Base-by-base conservation (phyloP, 2,329 filamentous ascomycete species). In the Hypoxylon sp. region DNA sequence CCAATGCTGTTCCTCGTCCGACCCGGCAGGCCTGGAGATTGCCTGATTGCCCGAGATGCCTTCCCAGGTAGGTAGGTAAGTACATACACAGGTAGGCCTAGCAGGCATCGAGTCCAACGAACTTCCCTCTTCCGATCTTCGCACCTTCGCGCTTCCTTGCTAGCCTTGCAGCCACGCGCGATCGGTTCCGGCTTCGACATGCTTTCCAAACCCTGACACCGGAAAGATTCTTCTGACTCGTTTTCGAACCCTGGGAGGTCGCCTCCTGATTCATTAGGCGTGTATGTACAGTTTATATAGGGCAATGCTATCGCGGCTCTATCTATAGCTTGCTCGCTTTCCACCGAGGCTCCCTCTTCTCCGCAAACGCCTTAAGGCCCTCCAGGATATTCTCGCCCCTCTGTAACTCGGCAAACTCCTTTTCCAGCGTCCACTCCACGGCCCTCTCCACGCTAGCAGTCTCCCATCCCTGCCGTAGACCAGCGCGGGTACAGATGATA, bases 401-500 rank as follows among this genome's bases (percentile, higher is more conserved):
- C 37, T 70, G 67, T 27, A 72, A 52, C 38, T 70, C 68, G n/a
- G 67, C 68, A 55, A 69, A 70, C 37, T 72, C 68, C 52, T 64
- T 70, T 41, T 71, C 67, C 3, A 69, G 58, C 10, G 69, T 71
- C 58, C 62, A 66, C 7, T 68, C 65, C 10, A 64, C 63, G 1
- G 65, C 63, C 18, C 66, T 51, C 38, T 69, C 66, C 21, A 68
- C 67, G 38, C 64, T 67, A n/a, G 65, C 66, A 42, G 63, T 68
- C 62, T 69, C 66, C 67, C 66, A 68, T 11, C 65, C 65, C 37
- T 69, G 66, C 21, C 67, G 51, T 11, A 69, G 43, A 3, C 63
- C 67, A 13, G 67, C 67, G 26, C 67, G 62, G 10, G 67, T 67
- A 57, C 66, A 68, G 33, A 69, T 63, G 41, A 69, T 68, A 6